A percentile compares a stretch with the other conserved stretches of the same genome.
phyloP scores from a whole-genome alignment of 2,329 filamentous ascomycete genomes.

The Endoconidiophora laricicola region DNA sequence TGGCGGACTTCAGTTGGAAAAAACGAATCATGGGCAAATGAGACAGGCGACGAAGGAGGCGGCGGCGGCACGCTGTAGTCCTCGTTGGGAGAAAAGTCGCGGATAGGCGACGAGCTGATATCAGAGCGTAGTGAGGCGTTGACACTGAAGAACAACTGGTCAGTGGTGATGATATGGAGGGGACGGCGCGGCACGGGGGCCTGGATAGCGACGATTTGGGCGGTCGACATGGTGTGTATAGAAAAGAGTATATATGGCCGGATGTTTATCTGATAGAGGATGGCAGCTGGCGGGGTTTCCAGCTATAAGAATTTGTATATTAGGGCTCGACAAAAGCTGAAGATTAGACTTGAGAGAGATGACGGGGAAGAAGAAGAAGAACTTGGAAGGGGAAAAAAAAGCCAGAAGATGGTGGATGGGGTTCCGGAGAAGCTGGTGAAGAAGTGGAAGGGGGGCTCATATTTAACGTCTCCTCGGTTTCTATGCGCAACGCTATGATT shows the following conservation, averaged over 20 bases:
- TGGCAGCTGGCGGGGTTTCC: background rate
- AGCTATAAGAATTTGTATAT: background rate
- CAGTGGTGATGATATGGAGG: constrained; percentile 28
- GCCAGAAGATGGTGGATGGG: background rate
- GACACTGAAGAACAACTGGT: constrained; percentile 37
- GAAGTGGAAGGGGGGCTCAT: background rate
- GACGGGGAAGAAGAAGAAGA: background rate
- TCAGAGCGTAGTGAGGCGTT: constrained; percentile 31
- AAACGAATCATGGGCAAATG: constrained; percentile 30
- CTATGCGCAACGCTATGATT: too few relatives aligned
- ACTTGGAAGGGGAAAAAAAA: background rate
- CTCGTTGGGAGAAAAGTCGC: constrained; percentile 32
- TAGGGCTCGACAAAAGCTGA: too few relatives aligned
- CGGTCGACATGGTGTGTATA: background rate
- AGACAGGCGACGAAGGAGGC: constrained; percentile 46
- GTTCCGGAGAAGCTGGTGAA: background rate
- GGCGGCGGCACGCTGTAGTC: constrained; percentile 50
- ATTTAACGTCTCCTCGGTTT: too few relatives aligned
- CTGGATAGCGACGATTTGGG: constrained; percentile 21
- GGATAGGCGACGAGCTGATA: constrained; percentile 27
- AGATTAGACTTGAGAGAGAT: background rate
- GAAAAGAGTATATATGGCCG: background rate
- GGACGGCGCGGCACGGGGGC: constrained; percentile 30
- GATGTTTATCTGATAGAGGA: background rate
- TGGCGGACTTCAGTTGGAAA: constrained; percentile 1